Percentiles rank a stretch among this genome's conserved stretches.
These are phyloP conservation scores for Gonium pectorale DNA, from an alignment of 139 green algal species.

Conservation along the genomic window DNA sequence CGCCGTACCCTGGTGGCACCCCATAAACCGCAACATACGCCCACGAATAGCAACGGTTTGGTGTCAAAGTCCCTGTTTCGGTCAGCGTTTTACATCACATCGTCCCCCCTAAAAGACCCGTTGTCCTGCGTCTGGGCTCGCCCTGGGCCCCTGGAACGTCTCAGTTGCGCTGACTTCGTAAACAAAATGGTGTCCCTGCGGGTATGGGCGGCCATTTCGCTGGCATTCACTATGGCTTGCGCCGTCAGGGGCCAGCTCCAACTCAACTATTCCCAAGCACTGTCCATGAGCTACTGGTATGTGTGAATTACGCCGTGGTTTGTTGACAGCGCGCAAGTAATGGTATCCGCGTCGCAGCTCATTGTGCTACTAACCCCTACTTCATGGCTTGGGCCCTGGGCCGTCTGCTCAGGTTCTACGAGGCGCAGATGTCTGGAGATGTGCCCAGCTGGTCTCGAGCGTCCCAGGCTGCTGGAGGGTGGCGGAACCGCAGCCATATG, in stretches of 20 bases:
- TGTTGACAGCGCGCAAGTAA: neutral
- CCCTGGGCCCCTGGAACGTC: no score
- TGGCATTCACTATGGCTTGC: no score
- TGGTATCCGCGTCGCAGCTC: neutral
- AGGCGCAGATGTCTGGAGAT: constrained; percentile 31
- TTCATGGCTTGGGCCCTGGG: no score
- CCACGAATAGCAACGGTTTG: neutral
- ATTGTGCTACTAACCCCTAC: neutral
- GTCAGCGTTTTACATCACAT: neutral
- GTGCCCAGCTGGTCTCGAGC: constrained; percentile 21
- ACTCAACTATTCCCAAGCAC: constrained; percentile 15
- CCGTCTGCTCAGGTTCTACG: constrained; percentile 34
- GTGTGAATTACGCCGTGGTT: neutral
- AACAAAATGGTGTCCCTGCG: no score
- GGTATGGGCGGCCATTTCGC: no score
- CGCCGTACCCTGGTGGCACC: neutral
- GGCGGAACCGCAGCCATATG: constrained; percentile 11
- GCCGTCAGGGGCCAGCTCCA: no score
- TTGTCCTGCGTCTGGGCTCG: no score
- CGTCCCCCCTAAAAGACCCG: no score
- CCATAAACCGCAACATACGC: neutral
- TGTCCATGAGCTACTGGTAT: neutral
- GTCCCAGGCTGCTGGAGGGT: neutral
- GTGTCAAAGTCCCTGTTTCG: neutral
- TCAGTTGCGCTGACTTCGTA: no score